A percentile compares a stretch with the other conserved stretches of the same genome.
These are phyloP conservation scores for Monosporozyma aquatica DNA, from an alignment of 805 yeast species.

Conservation along the genomic window DNA sequence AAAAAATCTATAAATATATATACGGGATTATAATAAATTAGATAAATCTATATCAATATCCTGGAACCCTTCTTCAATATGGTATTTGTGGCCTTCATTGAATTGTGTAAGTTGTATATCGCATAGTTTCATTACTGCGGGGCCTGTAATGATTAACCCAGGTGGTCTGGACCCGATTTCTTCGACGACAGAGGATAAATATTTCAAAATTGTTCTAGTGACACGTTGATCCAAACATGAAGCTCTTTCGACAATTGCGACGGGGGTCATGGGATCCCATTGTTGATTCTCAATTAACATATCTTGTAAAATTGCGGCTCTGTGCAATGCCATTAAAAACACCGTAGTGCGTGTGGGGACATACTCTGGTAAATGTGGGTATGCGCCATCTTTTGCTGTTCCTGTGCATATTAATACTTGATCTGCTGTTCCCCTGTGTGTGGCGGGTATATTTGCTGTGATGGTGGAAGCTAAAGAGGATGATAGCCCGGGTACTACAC, in stretches of 20 bases:
- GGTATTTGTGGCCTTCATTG: conserved; percentile 16
- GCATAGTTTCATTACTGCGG: conserved; percentile 57
- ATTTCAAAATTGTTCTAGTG: conserved; percentile 58
- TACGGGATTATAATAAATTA: not conserved
- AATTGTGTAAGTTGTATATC: conserved; percentile 14
- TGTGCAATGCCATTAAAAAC: conserved; percentile 82
- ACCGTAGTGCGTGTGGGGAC: conserved; percentile 69
- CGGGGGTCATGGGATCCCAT: conserved; percentile 70
- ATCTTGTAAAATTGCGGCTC: conserved; percentile 42
- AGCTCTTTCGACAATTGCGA: conserved; percentile 82
- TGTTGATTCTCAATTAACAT: conserved; percentile 44
- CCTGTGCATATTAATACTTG: conserved; percentile 92
- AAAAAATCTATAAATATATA: not conserved
- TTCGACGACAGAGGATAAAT: conserved; percentile 65
- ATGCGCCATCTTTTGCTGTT: conserved; percentile 78
- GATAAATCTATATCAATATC: conserved; percentile 11
- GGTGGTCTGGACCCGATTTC: conserved; percentile 86
- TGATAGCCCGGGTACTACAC: conserved; percentile 79
- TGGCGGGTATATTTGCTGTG: conserved; percentile 74
- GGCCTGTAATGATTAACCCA: conserved; percentile 76
- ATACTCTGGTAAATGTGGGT: conserved; percentile 72
- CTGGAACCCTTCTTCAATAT: conserved; percentile 32
- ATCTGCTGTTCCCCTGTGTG: conserved; percentile 86
- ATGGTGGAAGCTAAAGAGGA: conserved; percentile 87
- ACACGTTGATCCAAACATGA: conserved; percentile 89